Evolutionary conservation across 768 basidiomycete genomes (phyloP), one percentile per base, ranked within the genome.

Genomic region (Boletus subcaerulescens): DNA sequence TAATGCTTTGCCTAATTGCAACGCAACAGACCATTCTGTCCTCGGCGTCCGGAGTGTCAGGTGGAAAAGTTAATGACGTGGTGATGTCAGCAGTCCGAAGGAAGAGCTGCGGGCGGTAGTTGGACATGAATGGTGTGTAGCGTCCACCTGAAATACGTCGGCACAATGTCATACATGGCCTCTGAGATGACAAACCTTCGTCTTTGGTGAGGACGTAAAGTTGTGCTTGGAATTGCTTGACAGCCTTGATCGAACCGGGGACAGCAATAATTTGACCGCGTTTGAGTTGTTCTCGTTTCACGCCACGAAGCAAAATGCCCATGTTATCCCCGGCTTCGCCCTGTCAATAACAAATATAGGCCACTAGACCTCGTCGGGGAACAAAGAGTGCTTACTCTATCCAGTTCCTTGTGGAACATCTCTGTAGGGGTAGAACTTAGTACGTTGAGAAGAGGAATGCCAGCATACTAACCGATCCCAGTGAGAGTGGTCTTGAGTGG

Each of bases 331-430:
- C 97, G 58, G 97, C 96, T 74, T 98, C 92, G 56, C 92, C 95
- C 87, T 90, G 53, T 44, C 43, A 46, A 47, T 7, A 42, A 18
- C 39, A 29, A 48, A 46, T 29, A 42, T 56, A 52, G 32, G 59
- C 50, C 40, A 59, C 43, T 35, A 20, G 26, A 40, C 50, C 18
- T 15, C 14, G 20, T 26, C 33, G 12, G 12, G 24, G 17, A 42
- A 55, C 24, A 48, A 38, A 1, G 3, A 18, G 40, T n/a, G 51
- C 80, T 40, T 73, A 87, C 90, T 52, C 94, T 86, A 36, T 99
- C 97, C 52, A 99, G 84, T 76, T 99, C 97, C 79, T 97, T 98
- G 81, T 97, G 96, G 86, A 98, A 98, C 93, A 97, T 98, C 75
- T 98, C 96, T 94, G 62, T 48, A 15, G 17, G 60, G 39, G 10